Conservation (phyloP, 2,329 filamentous ascomycete genomes). For the Passalora sequoiae region DNA sequence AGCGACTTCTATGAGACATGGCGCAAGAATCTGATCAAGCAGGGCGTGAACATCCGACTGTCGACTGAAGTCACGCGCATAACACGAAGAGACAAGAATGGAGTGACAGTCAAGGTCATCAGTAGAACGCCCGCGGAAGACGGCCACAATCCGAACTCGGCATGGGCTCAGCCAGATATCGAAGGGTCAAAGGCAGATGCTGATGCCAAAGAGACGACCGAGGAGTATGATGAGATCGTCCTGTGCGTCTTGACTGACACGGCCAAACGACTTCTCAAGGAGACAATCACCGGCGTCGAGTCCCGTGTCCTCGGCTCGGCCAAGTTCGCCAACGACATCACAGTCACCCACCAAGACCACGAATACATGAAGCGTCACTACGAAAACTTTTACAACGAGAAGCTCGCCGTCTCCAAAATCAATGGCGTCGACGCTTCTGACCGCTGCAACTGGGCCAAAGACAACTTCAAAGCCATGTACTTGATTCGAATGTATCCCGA, state of each 20-base stretch:
- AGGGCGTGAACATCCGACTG: constrained; percentile 54
- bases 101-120: constrained; percentile 48
- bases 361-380: constrained; percentile 65
- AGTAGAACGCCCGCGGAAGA: constrained; percentile 41
- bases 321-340: constrained; percentile 65
- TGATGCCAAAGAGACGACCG: constrained; percentile 40
- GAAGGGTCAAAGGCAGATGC: constrained; percentile 37
- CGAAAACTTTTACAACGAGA: constrained; percentile 54
- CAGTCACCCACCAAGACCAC: constrained; percentile 62
- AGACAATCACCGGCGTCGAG: constrained; percentile 57
- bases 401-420: constrained; percentile 42
- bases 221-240: constrained; percentile 61
- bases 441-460: constrained; percentile 43
- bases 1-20: constrained; percentile 58
- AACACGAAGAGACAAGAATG: constrained; percentile 47
- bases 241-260: constrained; percentile 57
- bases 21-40: constrained; percentile 50
- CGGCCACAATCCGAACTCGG: constrained; percentile 43
- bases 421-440: constrained; percentile 40
- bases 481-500: constrained; percentile 56
- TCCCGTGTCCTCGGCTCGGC: constrained; percentile 65
- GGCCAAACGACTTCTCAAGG: constrained; percentile 55
- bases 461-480: constrained; percentile 60
- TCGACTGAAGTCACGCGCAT: constrained; percentile 53
- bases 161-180: constrained; percentile 37